Base-by-base conservation (phyloP, 2,329 filamentous ascomycete genomes). In the Zymoseptoria passerinii region DNA sequence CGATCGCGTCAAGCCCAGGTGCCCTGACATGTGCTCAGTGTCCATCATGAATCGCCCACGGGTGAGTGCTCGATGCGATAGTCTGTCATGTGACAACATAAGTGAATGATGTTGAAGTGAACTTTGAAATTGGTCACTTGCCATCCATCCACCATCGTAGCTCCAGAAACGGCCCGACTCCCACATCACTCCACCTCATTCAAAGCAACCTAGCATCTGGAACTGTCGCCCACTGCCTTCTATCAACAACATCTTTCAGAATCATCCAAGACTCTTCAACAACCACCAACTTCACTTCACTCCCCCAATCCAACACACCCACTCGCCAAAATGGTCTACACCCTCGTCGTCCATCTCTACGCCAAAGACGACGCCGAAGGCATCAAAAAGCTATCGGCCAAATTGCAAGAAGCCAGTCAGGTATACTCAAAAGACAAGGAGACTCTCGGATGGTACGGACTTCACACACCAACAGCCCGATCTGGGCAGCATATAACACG, bases 381-480 rank as follows among this genome's bases (percentile, higher is more conserved):
- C 70, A 85, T 89, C 74, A 75, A 78, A 61, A 88, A 86, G 73
- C 76, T 90, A 59, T 82, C 84, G 67, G 83, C 83, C 58, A 90
- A 90, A 77, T 83, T 90, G 58, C 81, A 86, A 70, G 87, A 90
- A 71, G 87, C 87, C n/a, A 85, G 84, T 59, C 80, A 83, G 62
- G 80, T 90, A 62, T 90, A 90, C 75, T 83, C 80, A 63, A 78
- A 87, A 63, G 87, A 90, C 75, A 83, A 82, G 69, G 87, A 90
- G 77, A 89, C 73, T 50, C 63, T 78, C 48, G 67, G 68, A 52
- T 73, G 71, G 71, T 73, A 51, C 52, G 64, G 55, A 19, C 16
- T 52, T 16, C 28, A 19, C n/a, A n/a, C 23, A 9, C 10, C 50
- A 28, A 16, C 50, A 27, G 28, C 4, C 35, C 5, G 28, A 35